Base-by-base conservation (phyloP, 2,329 filamentous ascomycete species). In the Aphanoascus verrucosus region DNA sequence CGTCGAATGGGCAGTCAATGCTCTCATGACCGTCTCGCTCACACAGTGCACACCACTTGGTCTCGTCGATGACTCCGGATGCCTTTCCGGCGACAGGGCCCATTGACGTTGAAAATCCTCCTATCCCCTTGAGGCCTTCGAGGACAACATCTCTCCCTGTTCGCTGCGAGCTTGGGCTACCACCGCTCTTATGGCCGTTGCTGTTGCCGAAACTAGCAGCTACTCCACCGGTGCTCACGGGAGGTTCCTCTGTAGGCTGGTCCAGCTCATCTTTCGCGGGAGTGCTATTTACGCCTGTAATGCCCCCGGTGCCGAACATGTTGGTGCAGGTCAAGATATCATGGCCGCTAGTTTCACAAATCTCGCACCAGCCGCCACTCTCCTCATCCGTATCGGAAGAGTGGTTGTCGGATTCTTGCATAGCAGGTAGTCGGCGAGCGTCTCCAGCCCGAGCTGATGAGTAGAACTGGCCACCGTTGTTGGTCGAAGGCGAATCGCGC, bases 1-100 rank as follows among this genome's bases (percentile, higher is more conserved):
- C 88, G 71, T 95, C 90, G 69, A 94, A 86, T 11, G 90, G 89
- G 70, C 90, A 95, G 69, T 94, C 88, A 57, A 94, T 90, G 64
- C 91, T 96, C 69, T 96, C 87, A 67, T 98, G 93, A 12, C 93
- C 93, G 64, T 98, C 93, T 57, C 88, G 82, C 74, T 98, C 93
- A 67, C 93, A 98, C 43, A 97, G 76, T 14, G 93, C 93, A 70
- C 93, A 98, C 93, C 93, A 98, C 72, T 95, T 96, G 57, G 84
- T 80, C 52, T 84, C 81, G 63, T 97, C 88, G 59, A 91, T 77
- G 45, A 87, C 73, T 1, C 86, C 85, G 53, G 83, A 88, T 59
- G 84, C 81, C 72, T 88, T 91, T 50, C 87, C 87, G 3, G 86
- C 84, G 20, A 88, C 78, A 1, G 86, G 83, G 1, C 81, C 82